These are phyloP conservation scores for Isabelozyma gotoi DNA, from an alignment of 805 yeast species.

Conservation along the genomic window DNA sequence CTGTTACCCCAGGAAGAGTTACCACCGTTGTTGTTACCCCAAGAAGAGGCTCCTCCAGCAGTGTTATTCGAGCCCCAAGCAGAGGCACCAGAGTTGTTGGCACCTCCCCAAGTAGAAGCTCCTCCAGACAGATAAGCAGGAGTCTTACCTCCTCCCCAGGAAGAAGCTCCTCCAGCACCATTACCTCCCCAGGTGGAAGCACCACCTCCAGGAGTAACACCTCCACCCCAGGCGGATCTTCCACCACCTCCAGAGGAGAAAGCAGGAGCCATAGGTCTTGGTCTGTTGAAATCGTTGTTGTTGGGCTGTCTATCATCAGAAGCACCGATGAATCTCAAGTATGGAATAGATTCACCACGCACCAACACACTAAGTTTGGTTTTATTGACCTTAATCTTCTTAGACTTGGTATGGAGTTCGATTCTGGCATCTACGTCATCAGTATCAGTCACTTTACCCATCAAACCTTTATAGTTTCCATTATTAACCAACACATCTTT, in stretches of 20 bases:
- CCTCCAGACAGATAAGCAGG: conserved; percentile 26
- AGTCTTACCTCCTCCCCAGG: conserved; percentile 45
- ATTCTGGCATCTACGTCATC: conserved; percentile 90
- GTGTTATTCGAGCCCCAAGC: conserved; percentile 53
- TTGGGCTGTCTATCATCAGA: conserved; percentile 10
- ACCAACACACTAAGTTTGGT: conserved; percentile 70
- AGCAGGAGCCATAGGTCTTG: conserved; percentile 27
- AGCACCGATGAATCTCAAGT: conserved; percentile 72
- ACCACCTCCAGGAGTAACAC: conserved; percentile 23
- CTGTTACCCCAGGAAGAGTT: conserved; percentile 50
- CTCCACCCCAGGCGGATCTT: conserved; percentile 54
- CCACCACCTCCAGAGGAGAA: conserved; percentile 43
- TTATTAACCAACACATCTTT: conserved; percentile 83
- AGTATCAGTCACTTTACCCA: conserved; percentile 91
- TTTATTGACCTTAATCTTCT: conserved; percentile 82
- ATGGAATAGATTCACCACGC: conserved; percentile 71
- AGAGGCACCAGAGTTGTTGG: conserved; percentile 21
- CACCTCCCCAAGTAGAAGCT: conserved; percentile 24
- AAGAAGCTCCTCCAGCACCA: conserved; percentile 47
- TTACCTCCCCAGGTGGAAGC: conserved; percentile 27
- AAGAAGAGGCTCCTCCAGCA: conserved; percentile 22
- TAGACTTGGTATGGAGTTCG: conserved; percentile 89
- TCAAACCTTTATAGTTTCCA: conserved; percentile 93
- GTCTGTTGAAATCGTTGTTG: conserved; percentile 10
- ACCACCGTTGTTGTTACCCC: conserved; percentile 32